Evolutionary conservation across 2,329 filamentous ascomycete species (phyloP).

Genomic region (Aspergillus intermedius): DNA sequence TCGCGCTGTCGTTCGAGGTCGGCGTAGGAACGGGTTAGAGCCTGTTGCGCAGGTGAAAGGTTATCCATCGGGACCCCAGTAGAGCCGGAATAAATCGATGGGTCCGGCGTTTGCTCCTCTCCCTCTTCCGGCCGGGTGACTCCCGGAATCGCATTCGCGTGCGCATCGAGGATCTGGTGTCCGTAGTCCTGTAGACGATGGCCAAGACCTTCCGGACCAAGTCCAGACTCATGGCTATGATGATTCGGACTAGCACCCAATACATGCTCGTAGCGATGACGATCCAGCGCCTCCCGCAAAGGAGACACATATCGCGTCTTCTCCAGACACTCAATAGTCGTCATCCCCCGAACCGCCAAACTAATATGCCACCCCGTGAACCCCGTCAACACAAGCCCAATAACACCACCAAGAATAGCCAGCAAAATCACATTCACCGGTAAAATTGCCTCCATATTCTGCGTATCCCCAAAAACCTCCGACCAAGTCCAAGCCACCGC

Average conservation of each 20-base stretch:
- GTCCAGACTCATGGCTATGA: slow-evolving; percentile 22
- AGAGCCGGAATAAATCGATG: slow-evolving; percentile 14
- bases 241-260: slow-evolving; percentile 21
- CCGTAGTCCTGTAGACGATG: slow-evolving; percentile 54
- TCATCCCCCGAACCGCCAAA: slow-evolving; percentile 71
- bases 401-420: slow-evolving; percentile 80
- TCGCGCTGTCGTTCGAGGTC: slow-evolving; percentile 59
- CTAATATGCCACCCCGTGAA: slow-evolving; percentile 92
- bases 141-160: slow-evolving; percentile 73
- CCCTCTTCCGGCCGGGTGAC: slow-evolving; percentile 77
- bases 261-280: slow-evolving; percentile 53
- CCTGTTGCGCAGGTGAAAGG: slow-evolving; percentile 41
- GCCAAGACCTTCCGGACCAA: slow-evolving; percentile 30
- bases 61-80: slow-evolving; percentile 4
- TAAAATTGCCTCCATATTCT: slow-evolving; percentile 68
- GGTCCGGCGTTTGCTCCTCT: slow-evolving; percentile 49
- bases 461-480: slow-evolving; percentile 65
- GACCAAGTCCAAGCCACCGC: slow-evolving; percentile 76
- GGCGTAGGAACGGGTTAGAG: slow-evolving; percentile 43
- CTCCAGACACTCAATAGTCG: slow-evolving; percentile 93
- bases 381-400: slow-evolving; percentile 77
- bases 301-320: slow-evolving; percentile 90
- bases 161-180: slow-evolving; percentile 72
- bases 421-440: slow-evolving; percentile 89
- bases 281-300: slow-evolving; percentile 63